phyloP scores from a whole-genome alignment of 176 grass and related monocot genomes.

The Oryza glaberrima region DNA sequence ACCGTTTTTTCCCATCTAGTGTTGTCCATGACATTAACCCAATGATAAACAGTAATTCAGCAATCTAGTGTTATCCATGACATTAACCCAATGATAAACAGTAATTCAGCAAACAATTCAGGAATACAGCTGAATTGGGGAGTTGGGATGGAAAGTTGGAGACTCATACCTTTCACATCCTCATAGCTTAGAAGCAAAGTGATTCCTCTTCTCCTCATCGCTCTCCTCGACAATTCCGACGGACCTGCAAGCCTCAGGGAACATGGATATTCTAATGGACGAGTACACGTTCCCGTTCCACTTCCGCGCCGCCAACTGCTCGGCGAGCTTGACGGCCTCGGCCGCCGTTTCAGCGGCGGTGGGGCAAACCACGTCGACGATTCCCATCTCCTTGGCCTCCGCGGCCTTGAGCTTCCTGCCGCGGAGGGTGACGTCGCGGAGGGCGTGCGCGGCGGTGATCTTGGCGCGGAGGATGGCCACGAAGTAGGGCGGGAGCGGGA shows the following conservation, averaged over 20 bases:
- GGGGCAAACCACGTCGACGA: constrained; percentile 66
- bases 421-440: constrained; percentile 65
- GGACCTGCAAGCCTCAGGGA: constrained; percentile 52
- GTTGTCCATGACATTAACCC: neutral
- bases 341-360: constrained; percentile 53
- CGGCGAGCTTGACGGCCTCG: constrained; percentile 72
- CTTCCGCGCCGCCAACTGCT: constrained; percentile 76
- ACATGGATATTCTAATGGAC: constrained; percentile 63
- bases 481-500: constrained; percentile 72
- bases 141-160: neutral
- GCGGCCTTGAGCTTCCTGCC: constrained; percentile 55
- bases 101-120: neutral
- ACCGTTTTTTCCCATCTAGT: neutral
- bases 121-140: no score
- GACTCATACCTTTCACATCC: neutral
- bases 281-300: constrained; percentile 79
- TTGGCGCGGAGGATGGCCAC: constrained; percentile 61
- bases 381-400: constrained; percentile 62
- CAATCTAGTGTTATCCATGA: neutral
- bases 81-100: no score
- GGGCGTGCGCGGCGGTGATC: constrained; percentile 55
- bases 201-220: constrained; percentile 54
- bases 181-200: constrained; percentile 62
- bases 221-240: constrained; percentile 58
- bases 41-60: neutral